Evolutionary conservation across 139 green algal species (phyloP).

Genomic region (Picochlorum sp.): DNA sequence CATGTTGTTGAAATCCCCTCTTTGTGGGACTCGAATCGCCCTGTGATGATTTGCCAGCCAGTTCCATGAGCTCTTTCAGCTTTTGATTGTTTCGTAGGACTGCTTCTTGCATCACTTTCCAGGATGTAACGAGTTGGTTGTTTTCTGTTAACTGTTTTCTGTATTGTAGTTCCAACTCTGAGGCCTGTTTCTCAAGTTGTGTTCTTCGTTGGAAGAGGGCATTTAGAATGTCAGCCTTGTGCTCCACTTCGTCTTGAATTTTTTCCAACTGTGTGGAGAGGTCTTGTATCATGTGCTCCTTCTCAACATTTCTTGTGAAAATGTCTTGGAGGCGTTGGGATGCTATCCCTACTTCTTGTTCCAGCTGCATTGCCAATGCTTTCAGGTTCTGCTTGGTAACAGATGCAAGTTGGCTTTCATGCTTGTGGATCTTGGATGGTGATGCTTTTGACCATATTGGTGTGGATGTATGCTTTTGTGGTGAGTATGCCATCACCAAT

Average conservation of each 20-base stretch:
- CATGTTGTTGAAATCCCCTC: background rate
- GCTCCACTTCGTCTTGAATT: background rate
- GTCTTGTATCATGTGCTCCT: background rate
- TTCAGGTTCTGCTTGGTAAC: too few relatives aligned
- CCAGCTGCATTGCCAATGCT: background rate
- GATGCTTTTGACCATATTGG: conserved; percentile 3
- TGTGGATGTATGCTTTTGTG: background rate
- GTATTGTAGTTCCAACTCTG: background rate
- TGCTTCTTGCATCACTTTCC: background rate
- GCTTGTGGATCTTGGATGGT: background rate
- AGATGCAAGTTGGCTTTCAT: background rate
- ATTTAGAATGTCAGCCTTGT: conserved; percentile 1
- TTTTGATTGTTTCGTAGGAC: background rate
- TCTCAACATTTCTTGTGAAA: background rate
- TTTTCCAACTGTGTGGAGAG: background rate
- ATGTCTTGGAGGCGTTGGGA: background rate
- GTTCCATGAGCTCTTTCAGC: background rate
- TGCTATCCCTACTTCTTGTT: background rate
- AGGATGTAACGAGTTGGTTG: background rate
- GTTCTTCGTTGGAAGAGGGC: background rate
- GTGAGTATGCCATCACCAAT: background rate
- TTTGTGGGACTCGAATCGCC: background rate
- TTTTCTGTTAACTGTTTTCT: background rate
- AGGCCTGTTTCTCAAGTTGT: background rate
- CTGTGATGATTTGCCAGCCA: conserved; percentile 1